Evolutionary conservation across 2,329 filamentous ascomycete genomes (phyloP), one percentile per base, ranked within the genome.

Genomic region (Colletotrichum nymphaeae): DNA sequence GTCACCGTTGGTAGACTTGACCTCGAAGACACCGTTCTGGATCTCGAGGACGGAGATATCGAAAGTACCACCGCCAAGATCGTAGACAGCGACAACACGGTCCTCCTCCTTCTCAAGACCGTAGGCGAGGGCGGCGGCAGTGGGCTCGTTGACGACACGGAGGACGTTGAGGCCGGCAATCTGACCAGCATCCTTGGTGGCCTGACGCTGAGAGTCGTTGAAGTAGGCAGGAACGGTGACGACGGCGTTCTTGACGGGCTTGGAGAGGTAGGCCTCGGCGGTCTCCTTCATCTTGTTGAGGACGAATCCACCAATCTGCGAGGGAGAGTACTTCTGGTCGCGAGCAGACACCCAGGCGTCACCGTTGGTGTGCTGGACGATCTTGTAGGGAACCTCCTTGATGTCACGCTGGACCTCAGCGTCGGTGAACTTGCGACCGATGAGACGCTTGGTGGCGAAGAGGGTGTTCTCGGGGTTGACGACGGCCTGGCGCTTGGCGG

Each of bases 261-360:
- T 97, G 86, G 93, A 92, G 77, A 98, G 91, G 88, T 97, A 98
- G 75, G 93, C 89, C 89, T 98, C 95, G 77, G 96, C 96, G 65
- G 96, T 98, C 90, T 98, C 96, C 92, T 97, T 98, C 96, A 98
- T 98, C 92, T 98, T 98, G 85, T 95, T 93, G 80, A 98, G 91
- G 77, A 98, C 90, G 85, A 98, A 98, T 82, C 95, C 96, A 90
- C 96, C 96, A 76, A 98, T 94, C 86, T 98, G 96, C n/a, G 95
- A 98, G 71, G 96, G 96, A 77, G 95, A 98, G 90, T 98, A 98
- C 86, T 95, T 97, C 86, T 98, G 92, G 82, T 93, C 95, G 79
- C 95, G 95, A 79, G 95, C 94, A 85, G 95, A 92, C 76, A 98
- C 93, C 96, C 96, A 98, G 76, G 96, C 96, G 83, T 98, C 96